Percentiles rank a stretch among this genome's conserved stretches.
Evolutionary conservation across 148 eudicot genomes (phyloP).

Genomic region (Simmondsia chinensis): DNA sequence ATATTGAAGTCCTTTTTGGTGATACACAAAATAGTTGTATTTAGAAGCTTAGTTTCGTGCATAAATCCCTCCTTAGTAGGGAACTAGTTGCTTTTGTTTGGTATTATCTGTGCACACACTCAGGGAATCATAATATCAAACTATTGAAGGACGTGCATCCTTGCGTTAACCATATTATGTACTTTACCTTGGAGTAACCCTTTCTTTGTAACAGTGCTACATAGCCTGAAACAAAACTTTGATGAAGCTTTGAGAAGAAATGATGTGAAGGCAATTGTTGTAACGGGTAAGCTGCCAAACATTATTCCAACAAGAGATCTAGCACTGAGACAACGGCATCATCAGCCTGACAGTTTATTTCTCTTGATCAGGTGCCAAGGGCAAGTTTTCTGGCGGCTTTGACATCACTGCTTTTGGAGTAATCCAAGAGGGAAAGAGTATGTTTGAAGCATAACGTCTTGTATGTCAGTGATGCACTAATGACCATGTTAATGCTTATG

Average conservation of each 20-base stretch:
- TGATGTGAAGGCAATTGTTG: slow-evolving; percentile 93
- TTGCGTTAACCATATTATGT: too few species aligned
- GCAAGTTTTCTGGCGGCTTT: slow-evolving; percentile 94
- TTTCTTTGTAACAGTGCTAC: slow-evolving; percentile 43
- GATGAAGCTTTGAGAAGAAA: slow-evolving; percentile 69
- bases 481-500: slow-evolving; percentile 2
- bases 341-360: slow-evolving; percentile 2
- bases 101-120: too few species aligned
- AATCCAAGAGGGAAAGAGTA: slow-evolving; percentile 58
- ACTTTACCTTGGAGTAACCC: neutral
- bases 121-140: too few species aligned
- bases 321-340: neutral
- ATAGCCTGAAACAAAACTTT: slow-evolving; percentile 59
- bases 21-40: too few species aligned
- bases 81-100: too few species aligned
- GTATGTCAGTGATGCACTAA: too few species aligned
- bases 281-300: slow-evolving; percentile 50
- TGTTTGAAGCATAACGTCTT: neutral
- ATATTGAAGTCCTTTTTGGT: too few species aligned
- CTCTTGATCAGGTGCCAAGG: slow-evolving; percentile 59
- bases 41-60: too few species aligned
- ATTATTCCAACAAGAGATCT: neutral
- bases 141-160: neutral
- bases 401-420: slow-evolving; percentile 76
- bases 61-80: too few species aligned